phyloP scores from a whole-genome alignment of 352 stramenopile species.

The Pythium brassicae region DNA sequence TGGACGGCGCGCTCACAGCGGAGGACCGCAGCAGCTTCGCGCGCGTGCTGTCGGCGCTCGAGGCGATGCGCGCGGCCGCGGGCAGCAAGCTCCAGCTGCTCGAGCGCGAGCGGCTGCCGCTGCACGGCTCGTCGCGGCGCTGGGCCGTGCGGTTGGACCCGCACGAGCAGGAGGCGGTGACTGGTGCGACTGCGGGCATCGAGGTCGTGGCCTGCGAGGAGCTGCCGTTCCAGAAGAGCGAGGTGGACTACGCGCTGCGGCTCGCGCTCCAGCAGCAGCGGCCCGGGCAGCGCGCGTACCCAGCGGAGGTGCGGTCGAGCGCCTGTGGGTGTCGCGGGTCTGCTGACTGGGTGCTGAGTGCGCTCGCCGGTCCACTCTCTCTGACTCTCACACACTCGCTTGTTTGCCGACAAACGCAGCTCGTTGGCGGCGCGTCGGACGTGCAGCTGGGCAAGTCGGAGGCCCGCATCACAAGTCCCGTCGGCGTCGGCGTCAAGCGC shows the following conservation, averaged over 20 bases:
- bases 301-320: neutral
- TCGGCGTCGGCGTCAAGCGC: neutral
- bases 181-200: neutral
- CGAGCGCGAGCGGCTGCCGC: too few species aligned
- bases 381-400: too few species aligned
- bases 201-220: constrained; percentile 1
- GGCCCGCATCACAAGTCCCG: too few species aligned
- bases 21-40: neutral
- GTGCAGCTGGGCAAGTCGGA: too few species aligned
- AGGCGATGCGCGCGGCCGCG: neutral
- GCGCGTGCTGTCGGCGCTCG: neutral
- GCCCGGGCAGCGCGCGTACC: neutral
- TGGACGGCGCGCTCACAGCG: neutral
- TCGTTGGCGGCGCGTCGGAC: too few species aligned
- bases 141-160: too few species aligned
- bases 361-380: too few species aligned
- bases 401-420: too few species aligned
- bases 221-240: constrained; percentile 4
- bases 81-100: neutral
- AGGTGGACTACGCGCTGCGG: neutral
- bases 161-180: too few species aligned
- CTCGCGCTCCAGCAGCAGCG: neutral
- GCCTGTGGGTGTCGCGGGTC: too few species aligned
- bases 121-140: too few species aligned
- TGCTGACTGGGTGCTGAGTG: too few species aligned